Conservation (phyloP, 208 protist genomes). For the Herpetomonas muscarum region DNA sequence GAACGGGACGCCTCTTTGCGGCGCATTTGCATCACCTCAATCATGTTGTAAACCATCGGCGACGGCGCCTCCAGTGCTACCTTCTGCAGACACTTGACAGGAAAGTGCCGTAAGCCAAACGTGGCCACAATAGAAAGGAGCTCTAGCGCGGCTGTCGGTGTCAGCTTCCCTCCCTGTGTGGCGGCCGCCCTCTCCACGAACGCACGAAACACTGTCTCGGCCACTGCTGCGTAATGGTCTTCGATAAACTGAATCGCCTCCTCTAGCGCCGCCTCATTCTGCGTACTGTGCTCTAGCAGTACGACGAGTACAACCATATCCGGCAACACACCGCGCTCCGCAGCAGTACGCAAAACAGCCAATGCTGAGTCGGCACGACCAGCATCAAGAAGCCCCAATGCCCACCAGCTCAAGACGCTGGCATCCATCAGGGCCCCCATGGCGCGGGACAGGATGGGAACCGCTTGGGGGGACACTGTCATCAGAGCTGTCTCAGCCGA, state of each 20-base stretch:
- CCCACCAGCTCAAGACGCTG: slow-evolving; percentile 27
- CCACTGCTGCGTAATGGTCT: slow-evolving; percentile 20
- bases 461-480: background rate
- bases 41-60: background rate
- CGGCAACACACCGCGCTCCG: slow-evolving; percentile 27
- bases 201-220: slow-evolving; percentile 44
- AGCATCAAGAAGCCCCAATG: slow-evolving; percentile 11
- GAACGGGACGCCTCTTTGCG: background rate
- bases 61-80: slow-evolving; percentile 7
- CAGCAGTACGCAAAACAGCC: slow-evolving; percentile 16
- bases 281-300: slow-evolving; percentile 34
- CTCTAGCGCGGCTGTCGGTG: no score
- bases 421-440: slow-evolving; percentile 2
- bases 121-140: slow-evolving; percentile 13
- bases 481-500: slow-evolving; percentile 1
- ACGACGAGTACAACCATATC: slow-evolving; percentile 48
- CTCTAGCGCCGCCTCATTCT: slow-evolving; percentile 8
- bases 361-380: slow-evolving; percentile 19
- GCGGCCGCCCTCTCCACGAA: slow-evolving; percentile 45
- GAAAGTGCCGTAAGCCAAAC: slow-evolving; percentile 30
- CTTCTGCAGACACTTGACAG: slow-evolving; percentile 14
- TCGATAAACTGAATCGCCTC: slow-evolving; percentile 25
- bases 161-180: background rate
- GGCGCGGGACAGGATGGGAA: slow-evolving; percentile 1
- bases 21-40: background rate